Evolutionary conservation across 306 rosid genomes (phyloP), one percentile per base, ranked within the genome.

Genomic region (Hippophae tibetana): DNA sequence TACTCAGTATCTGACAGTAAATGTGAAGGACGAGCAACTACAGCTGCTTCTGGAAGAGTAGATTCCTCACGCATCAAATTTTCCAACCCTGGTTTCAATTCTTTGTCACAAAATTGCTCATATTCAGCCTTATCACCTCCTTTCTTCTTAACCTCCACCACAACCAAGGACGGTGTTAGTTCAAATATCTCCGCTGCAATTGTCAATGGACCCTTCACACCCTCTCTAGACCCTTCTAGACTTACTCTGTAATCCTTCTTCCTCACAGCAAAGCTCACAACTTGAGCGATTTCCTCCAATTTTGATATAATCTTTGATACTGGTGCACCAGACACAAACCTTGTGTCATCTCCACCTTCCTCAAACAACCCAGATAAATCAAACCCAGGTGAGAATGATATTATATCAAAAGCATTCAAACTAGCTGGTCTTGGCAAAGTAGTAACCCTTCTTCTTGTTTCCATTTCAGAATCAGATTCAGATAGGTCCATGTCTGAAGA

Each of bases 351-450:
- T 12, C 78, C 84, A 1, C 80, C 84, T 57, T 90, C 97, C 76
- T 84, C 97, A 38, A 90, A 90, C 90, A 90, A 76, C 0, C 97
- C 94, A 2, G 95, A 90, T 14, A 87, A 86, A 76, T 90, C 86
- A 54, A 90, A 85, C 49, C 97, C 90, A 0, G 82, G 78, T 0
- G 95, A 82, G 66, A 89, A 86, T 7, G 97, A 89, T 6, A 87
- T 90, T 4, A 90, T 84, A 62, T 86, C 95, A 60, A 90, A 90
- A 6, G 95, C 97, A 65, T 90, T 90, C 86, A 86, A 70, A 64
- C 95, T 90, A 3, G 95, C 84, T 0, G 97, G 97, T 65, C 81
- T 72, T 0, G 84, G 81, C 12, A 75, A 42, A 7, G 76, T 11
- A 3, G 70, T 9, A 0, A 64, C 5, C 62, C 45, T 75, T 25